Base-by-base conservation (phyloP, 2,329 filamentous ascomycete species). In the Aspergillus awamori region DNA sequence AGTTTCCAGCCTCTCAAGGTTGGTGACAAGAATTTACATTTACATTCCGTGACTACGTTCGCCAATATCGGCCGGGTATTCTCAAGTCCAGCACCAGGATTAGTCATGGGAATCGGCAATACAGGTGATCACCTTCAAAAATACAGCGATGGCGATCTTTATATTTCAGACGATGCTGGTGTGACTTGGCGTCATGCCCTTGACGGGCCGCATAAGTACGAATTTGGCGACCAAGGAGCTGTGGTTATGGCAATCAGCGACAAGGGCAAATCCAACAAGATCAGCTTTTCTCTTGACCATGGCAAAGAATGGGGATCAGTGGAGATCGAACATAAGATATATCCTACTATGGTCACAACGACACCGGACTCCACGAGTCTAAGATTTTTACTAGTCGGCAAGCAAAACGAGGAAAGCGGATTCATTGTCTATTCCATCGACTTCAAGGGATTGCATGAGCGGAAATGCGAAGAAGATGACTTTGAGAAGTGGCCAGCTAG, bases 61-160 rank as follows among this genome's bases (percentile, higher is more conserved):
- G 84, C 86, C 62, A 97, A 97, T 72, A 82, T 89, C 41, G 95
- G 95, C 1, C 87, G 90, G 13, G 89, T 98, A 47, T 99, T 94
- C 76, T 97, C 94, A 2, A 98, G 93, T 70, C 91, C 92, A 1
- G 94, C 95, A 0, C 94, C 95, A 2, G 96, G 95, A 7, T 83
- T 99, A 59, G 86, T 97, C 20, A 96, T 99, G 91, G 96, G 90
- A 15, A 87, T 96, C 55, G 95, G 95, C 60, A 99, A 99, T 74
- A 92, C 87, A 4, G 95, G 96, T 56, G 86, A 90, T 20, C 81
- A 84, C 56, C 83, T 99, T 6, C 85, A 87, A 63, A 77, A 82
- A 6, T 94, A 93, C 71, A 80, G 81, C 3, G 86, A 97, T 8
- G 89, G 92, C 11, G 87, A 91, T 73, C 85, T 97, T 1, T 98